Percentiles rank a stretch among this genome's conserved stretches.
Evolutionary conservation across 2,329 filamentous ascomycete genomes (phyloP).

Genomic region (Piedraia hortae): DNA sequence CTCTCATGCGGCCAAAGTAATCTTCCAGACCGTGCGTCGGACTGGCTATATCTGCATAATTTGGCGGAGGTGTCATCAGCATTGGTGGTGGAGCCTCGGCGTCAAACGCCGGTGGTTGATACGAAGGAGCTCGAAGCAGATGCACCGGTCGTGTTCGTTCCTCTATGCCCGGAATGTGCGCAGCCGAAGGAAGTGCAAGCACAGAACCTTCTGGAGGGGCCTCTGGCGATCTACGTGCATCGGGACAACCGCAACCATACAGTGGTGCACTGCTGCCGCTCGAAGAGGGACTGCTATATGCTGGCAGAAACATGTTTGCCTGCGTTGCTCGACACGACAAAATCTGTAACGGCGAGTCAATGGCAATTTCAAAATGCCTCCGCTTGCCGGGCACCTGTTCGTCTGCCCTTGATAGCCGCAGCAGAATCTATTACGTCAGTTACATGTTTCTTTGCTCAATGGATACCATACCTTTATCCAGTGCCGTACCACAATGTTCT

Average conservation of each 20-base stretch:
- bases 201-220: slow-evolving; percentile 18
- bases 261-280: slow-evolving; percentile 10
- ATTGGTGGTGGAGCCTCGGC: slow-evolving; percentile 52
- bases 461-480: slow-evolving; percentile 57
- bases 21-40: slow-evolving; percentile 40
- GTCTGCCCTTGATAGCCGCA: slow-evolving; percentile 69
- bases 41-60: slow-evolving; percentile 56
- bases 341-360: slow-evolving; percentile 82
- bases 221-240: slow-evolving; percentile 26
- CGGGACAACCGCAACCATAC: slow-evolving; percentile 36
- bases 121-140: slow-evolving; percentile 55
- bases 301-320: slow-evolving; percentile 61
- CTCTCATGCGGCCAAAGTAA: slow-evolving; percentile 58
- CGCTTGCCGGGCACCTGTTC: slow-evolving; percentile 50
- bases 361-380: slow-evolving; percentile 83
- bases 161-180: slow-evolving; percentile 14
- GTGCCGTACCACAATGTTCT: slow-evolving; percentile 79
- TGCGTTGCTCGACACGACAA: slow-evolving; percentile 83
- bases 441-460: neutral
- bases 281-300: slow-evolving; percentile 35
- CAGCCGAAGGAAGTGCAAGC: slow-evolving; percentile 23
- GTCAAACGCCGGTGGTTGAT: slow-evolving; percentile 67
- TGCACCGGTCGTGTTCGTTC: slow-evolving; percentile 43
- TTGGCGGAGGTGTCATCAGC: slow-evolving; percentile 53
- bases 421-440: slow-evolving; percentile 37